Base-by-base conservation (phyloP, 805 yeast genomes). In the Nakazawaea wyomingensis region DNA sequence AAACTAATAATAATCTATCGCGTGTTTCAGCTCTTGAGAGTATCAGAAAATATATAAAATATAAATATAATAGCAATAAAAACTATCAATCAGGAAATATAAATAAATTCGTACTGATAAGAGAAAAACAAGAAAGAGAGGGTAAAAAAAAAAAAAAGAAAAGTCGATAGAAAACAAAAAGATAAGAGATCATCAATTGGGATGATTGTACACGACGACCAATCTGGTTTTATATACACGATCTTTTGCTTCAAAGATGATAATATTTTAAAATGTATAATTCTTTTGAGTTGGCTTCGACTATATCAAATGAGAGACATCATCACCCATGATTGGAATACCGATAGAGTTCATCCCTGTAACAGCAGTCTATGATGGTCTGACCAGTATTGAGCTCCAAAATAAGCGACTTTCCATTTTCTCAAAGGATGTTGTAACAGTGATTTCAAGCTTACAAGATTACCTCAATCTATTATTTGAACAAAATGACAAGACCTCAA, bases 391-490 rank as follows among this genome's bases (percentile, higher is more conserved):
- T 10, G 40, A 27, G n/a, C 9, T 37, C 4, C 40, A 37, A 20
- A 18, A 29, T 16, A 37, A 37, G n/a, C 30, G 41, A 14, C 21
- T 30, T 3, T 21, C 22, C 7, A 41, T 35, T 14, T 34, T 41
- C 17, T 30, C 45, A 10, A 26, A 17, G 20, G 45, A 42, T 18
- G 6, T 21, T 8, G 24, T 42, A 16, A 24, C 40, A 14, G 18
- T 9, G 21, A 19, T 36, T 11, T 36, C 45, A 19, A 17, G 21
- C 24, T 18, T 42, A 17, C 37, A 42, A 29, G 45, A 42, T 20
- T 42, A 42, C 37, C 30, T 42, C 3, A 11, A 14, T 4, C 17
- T 41, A 11, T 36, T 41, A 9, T 28, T 34, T 5, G 31, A 26
- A 8, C n/a, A 8, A 20, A 20, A 17, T 9, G 34, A 34, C 14